Base-by-base conservation (phyloP, 2,329 filamentous ascomycete species). In the Penicillium sp. region DNA sequence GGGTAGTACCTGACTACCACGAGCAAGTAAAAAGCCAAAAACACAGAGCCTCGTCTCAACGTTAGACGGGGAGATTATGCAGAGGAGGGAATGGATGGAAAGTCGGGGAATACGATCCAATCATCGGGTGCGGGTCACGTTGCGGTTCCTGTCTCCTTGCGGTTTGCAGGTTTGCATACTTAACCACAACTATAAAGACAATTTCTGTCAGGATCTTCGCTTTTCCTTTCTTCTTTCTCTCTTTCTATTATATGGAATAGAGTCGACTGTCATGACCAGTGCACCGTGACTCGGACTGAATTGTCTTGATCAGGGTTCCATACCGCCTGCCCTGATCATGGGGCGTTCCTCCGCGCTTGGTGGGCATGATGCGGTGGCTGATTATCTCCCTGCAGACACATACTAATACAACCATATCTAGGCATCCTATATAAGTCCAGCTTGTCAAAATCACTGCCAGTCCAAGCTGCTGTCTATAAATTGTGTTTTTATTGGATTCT, bases 101-200 rank as follows among this genome's bases (percentile, higher is more conserved):
- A 61, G 60, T 61, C 47, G 62, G 31, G 58, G 58, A 60, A 56
- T 31, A 50, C 29, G 59, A 62, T 60, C 65, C 65, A 67, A 67
- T 67, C 65, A 67, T 43, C 54, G 56, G 52, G 45, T 49, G 59
- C 62, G 55, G 64, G 65, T 67, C 65, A 66, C 65, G 65, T 67
- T 66, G 55, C 45, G 52, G 47, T 39, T 47, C 19, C 42, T 45
- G 42, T 48, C 21, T 54, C 22, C 31, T 39, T 22, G 22, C 33
- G 33, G 27, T 39, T 39, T 44, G 37, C 27, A 26, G 22, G 35
- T 52, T 24, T n/a, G 35, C 24, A 45, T 45, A 13, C 24, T 43
- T 19, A 21, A 3, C 24, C 37, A 31, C 24, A n/a, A 47, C 39
- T 42, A 42, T 42, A 42, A 10, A 14, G 19, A 13, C n/a, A 22